Evolutionary conservation across 768 basidiomycete genomes (phyloP).

Genomic region (Phylloporus sp.): DNA sequence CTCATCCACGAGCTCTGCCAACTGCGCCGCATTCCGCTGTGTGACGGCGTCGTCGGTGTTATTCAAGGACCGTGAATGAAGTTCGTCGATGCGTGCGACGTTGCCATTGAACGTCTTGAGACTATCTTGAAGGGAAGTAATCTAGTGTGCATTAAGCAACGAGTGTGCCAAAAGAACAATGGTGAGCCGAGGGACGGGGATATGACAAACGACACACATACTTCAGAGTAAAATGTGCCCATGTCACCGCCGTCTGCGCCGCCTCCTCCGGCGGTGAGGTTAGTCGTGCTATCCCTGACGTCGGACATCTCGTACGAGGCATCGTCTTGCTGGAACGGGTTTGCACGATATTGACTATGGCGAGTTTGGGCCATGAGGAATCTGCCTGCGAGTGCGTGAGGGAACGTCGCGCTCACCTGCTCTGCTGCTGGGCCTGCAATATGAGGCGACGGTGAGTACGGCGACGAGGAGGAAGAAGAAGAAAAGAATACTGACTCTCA

Average conservation of each 20-base stretch:
- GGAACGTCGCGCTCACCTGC: conserved; percentile 35
- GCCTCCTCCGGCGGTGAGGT: conserved; percentile 36
- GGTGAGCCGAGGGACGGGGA: background rate
- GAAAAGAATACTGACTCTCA: conserved; percentile 52
- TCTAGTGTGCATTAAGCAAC: conserved; percentile 37
- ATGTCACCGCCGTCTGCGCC: conserved; percentile 51
- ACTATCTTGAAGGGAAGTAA: conserved; percentile 69
- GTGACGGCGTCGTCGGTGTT: conserved; percentile 67
- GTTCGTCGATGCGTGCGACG: conserved; percentile 60
- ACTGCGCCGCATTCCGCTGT: conserved; percentile 53
- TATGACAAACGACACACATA: conserved; percentile 26
- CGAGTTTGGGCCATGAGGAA: background rate
- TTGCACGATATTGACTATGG: conserved; percentile 37
- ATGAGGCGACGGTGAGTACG: conserved; percentile 4
- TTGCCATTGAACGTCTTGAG: conserved; percentile 65
- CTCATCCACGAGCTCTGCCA: conserved; percentile 66
- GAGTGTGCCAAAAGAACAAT: background rate
- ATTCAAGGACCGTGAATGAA: conserved; percentile 71
- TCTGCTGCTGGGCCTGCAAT: conserved; percentile 64
- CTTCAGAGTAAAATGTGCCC: conserved; percentile 72
- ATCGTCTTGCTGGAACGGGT: conserved; percentile 65
- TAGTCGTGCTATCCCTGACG: conserved; percentile 54
- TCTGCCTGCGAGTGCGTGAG: background rate
- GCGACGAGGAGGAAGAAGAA: background rate
- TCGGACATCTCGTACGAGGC: conserved; percentile 65